Conservation (phyloP, 495 filamentous ascomycete genomes). For the Tuber indicum region DNA sequence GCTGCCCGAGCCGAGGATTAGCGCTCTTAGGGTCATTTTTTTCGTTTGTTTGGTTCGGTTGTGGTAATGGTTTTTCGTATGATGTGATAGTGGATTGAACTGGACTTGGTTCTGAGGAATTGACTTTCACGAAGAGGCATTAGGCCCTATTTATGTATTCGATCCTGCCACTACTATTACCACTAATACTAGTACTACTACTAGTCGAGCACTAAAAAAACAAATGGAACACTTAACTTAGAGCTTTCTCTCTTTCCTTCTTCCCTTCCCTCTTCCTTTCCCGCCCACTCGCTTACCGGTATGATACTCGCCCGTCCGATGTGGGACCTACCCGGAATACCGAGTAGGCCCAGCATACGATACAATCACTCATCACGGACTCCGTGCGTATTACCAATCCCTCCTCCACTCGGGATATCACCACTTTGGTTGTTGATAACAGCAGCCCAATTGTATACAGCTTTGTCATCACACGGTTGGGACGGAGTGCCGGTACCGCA, state of each 20-base stretch:
- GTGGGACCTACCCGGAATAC: not conserved
- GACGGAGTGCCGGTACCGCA: not conserved
- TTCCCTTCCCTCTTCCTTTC: too few relatives aligned
- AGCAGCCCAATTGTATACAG: too few relatives aligned
- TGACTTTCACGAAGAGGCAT: not conserved
- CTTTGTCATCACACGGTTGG: not conserved
- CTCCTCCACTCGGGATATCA: not conserved
- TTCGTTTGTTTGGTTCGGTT: not conserved
- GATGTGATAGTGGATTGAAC: not conserved
- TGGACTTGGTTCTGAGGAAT: not conserved
- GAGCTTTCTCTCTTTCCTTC: not conserved
- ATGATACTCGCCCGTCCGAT: not conserved
- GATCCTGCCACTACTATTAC: not conserved
- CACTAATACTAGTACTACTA: not conserved
- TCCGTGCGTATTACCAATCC: not conserved
- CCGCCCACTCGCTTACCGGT: not conserved
- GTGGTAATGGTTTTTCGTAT: not conserved
- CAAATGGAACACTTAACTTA: not conserved
- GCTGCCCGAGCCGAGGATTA: conserved; percentile 22
- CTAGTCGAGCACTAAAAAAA: not conserved
- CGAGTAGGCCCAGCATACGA: not conserved
- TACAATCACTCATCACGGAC: not conserved
- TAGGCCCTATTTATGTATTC: not conserved
- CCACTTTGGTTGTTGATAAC: not conserved
- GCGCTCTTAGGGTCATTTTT: conserved; percentile 15